Percentiles rank a stretch among this genome's conserved stretches.
Conservation (phyloP, 2,329 filamentous ascomycete genomes). For the Hymenoscyphus albidus region DNA sequence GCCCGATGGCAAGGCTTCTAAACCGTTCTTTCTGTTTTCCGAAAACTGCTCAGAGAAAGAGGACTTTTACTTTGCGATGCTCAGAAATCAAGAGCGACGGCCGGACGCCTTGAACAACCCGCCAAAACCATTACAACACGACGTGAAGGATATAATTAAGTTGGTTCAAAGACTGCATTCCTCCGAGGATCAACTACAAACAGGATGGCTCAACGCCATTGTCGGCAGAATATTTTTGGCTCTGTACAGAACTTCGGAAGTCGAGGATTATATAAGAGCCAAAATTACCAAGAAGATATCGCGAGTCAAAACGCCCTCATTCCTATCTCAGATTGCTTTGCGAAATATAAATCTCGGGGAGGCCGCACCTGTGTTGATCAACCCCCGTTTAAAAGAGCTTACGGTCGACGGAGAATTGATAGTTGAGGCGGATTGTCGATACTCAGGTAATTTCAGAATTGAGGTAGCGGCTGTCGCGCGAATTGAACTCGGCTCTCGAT, state of each 20-base stretch:
- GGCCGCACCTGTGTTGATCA: slow-evolving; percentile 82
- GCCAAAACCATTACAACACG: slow-evolving; percentile 71
- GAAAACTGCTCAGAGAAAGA: slow-evolving; percentile 96
- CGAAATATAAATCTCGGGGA: slow-evolving; percentile 82
- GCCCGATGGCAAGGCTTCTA: slow-evolving; percentile 57
- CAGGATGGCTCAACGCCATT: slow-evolving; percentile 89
- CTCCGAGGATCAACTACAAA: slow-evolving; percentile 85
- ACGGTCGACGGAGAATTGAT: slow-evolving; percentile 88
- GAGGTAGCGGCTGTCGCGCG: slow-evolving; percentile 91
- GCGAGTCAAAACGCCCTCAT: slow-evolving; percentile 84
- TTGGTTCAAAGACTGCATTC: slow-evolving; percentile 89
- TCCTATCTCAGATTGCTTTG: slow-evolving; percentile 81
- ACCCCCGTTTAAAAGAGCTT: slow-evolving; percentile 80
- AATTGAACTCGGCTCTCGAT: slow-evolving; percentile 81
- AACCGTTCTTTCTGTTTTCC: slow-evolving; percentile 90
- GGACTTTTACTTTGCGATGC: slow-evolving; percentile 92
- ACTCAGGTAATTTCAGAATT: slow-evolving; percentile 82
- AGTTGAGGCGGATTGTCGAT: slow-evolving; percentile 81
- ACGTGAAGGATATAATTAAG: slow-evolving; percentile 80
- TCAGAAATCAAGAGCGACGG: slow-evolving; percentile 76
- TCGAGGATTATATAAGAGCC: slow-evolving; percentile 73
- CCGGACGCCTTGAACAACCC: slow-evolving; percentile 52
- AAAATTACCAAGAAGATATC: slow-evolving; percentile 97
- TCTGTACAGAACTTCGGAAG: slow-evolving; percentile 76
- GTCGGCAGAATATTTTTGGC: slow-evolving; percentile 85